Evolutionary conservation across 768 basidiomycete genomes (phyloP).

Genomic region (Termitomyces titanicus): DNA sequence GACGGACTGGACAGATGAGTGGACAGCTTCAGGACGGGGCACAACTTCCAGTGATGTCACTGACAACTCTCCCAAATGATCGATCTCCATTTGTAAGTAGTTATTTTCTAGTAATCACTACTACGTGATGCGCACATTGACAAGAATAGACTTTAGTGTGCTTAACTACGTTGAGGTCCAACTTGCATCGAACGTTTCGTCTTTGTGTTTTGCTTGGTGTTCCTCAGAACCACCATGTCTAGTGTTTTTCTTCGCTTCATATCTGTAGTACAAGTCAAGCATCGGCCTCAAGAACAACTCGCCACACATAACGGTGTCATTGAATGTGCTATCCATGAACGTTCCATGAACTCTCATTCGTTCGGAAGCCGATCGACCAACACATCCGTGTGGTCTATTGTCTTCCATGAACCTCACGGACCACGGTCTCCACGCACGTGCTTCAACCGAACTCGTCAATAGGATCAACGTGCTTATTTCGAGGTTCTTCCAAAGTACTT

Average conservation of each 20-base stretch:
- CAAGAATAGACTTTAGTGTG: not conserved
- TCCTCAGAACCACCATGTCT: not conserved
- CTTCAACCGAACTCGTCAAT: not conserved
- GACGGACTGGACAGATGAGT: constrained; percentile 33
- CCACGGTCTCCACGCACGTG: not conserved
- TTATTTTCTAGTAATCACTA: not conserved
- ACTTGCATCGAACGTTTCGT: not conserved
- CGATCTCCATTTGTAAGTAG: not conserved
- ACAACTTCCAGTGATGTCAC: constrained; percentile 12
- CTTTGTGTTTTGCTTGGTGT: not conserved
- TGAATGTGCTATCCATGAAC: not conserved
- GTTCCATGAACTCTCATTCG: not conserved
- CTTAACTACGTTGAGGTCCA: not conserved
- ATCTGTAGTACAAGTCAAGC: not conserved
- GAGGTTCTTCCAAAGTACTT: not conserved
- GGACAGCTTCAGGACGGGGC: constrained; percentile 25
- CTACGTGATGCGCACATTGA: not conserved
- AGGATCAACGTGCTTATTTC: not conserved
- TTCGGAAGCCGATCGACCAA: not conserved
- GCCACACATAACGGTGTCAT: too few relatives aligned
- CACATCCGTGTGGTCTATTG: not conserved
- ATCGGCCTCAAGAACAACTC: not conserved
- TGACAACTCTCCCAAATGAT: constrained; percentile 15
- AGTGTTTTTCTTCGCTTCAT: not conserved
- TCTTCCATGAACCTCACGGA: not conserved